Percentiles rank a stretch among this genome's conserved stretches.
Evolutionary conservation across 257 asterid species (phyloP).

Genomic region (Solanum virginianum): DNA sequence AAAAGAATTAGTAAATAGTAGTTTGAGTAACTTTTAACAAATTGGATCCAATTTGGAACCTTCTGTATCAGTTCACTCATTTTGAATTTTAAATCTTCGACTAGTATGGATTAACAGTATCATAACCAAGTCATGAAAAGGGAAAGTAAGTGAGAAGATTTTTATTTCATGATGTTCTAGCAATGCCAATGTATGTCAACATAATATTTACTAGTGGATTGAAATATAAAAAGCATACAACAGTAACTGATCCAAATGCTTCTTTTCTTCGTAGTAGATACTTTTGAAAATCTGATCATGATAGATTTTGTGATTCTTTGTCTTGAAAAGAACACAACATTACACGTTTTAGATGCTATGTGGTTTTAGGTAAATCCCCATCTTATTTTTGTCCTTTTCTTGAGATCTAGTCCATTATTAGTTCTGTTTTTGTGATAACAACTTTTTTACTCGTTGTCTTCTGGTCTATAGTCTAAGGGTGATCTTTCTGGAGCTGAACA

Average conservation of each 20-base stretch:
- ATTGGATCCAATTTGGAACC: not conserved
- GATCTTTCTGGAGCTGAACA: constrained; percentile 69
- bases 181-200: not conserved
- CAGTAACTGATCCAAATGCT: not conserved
- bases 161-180: not conserved
- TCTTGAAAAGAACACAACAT: not conserved
- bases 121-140: not conserved
- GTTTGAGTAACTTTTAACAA: not conserved
- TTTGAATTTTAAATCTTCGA: not conserved
- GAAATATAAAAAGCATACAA: not conserved
- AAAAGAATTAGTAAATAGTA: too few species aligned
- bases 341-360: not conserved
- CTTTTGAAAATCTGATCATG: not conserved
- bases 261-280: not conserved
- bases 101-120: not conserved
- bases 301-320: not conserved
- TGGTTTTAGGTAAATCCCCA: not conserved
- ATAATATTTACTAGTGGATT: not conserved
- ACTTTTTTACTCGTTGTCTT: not conserved
- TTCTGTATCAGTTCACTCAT: not conserved
- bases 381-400: not conserved
- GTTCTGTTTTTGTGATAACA: not conserved
- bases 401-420: not conserved
- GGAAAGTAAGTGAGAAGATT: not conserved
- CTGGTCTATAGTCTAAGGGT: constrained; percentile 38